These are phyloP conservation scores for Malassezia dermatis DNA, from an alignment of 1,284 basidiomycete species.

Conservation along the genomic window DNA sequence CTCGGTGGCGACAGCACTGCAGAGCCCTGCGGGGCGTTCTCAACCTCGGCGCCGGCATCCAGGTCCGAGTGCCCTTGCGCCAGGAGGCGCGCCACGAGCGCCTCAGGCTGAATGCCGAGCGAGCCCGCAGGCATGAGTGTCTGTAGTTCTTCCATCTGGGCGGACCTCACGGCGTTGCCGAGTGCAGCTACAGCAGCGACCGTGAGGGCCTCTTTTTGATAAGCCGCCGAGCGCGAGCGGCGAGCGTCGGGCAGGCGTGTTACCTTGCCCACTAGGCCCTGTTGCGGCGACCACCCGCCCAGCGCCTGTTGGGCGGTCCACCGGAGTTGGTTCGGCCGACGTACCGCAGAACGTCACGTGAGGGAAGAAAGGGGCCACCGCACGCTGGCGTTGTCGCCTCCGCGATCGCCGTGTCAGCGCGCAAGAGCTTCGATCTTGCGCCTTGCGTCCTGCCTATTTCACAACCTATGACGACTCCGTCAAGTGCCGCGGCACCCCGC, in stretches of 20 bases:
- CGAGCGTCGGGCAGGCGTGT: no score
- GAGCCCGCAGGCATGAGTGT: not conserved
- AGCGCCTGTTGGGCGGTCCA: no score
- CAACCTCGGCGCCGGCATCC: not conserved
- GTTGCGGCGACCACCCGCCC: no score
- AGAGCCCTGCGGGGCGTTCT: not conserved
- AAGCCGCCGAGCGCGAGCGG: no score
- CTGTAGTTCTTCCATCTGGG: not conserved
- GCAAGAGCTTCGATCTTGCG: slow-evolving; percentile 1
- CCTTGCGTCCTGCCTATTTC: not conserved
- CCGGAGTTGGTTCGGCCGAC: no score
- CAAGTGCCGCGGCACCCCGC: slow-evolving; percentile 13
- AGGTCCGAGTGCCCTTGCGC: not conserved
- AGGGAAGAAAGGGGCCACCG: not conserved
- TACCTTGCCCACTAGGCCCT: no score
- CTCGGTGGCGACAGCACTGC: not conserved
- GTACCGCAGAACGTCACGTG: slow-evolving; percentile 9
- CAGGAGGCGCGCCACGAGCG: not conserved
- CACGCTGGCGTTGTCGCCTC: slow-evolving; percentile 10
- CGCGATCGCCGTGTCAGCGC: slow-evolving; percentile 4
- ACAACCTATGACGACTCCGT: slow-evolving; percentile 15
- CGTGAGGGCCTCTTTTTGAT: no score
- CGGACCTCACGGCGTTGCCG: no score
- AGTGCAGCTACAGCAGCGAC: no score
- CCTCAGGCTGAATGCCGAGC: not conserved